These are phyloP conservation scores for Trametes sp. DNA, from an alignment of 1,284 basidiomycete species.

Conservation along the genomic window DNA sequence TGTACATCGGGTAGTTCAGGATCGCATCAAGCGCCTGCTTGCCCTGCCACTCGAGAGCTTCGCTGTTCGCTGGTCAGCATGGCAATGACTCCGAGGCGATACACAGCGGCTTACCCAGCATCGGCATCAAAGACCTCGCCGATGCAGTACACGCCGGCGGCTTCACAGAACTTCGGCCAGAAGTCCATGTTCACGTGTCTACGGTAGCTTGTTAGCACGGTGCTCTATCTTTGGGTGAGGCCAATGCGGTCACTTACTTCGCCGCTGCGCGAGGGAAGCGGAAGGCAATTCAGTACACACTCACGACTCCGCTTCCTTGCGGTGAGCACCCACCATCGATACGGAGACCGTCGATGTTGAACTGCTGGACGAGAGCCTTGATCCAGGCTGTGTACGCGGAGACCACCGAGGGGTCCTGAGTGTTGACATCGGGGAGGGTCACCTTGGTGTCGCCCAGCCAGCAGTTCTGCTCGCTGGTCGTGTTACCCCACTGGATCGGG, in stretches of 20 bases:
- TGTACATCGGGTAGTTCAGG: constrained; percentile 63
- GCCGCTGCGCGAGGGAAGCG: constrained; percentile 32
- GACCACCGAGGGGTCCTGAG: constrained; percentile 66
- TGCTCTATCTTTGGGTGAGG: background rate
- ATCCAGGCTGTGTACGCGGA: constrained; percentile 71
- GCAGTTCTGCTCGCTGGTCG: constrained; percentile 72
- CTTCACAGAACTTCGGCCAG: constrained; percentile 74
- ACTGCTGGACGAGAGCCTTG: constrained; percentile 65
- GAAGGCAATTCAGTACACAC: constrained; percentile 1
- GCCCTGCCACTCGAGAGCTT: constrained; percentile 40
- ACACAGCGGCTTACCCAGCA: constrained; percentile 52
- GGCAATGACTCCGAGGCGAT: background rate
- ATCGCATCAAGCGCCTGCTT: constrained; percentile 54
- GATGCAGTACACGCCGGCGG: constrained; percentile 85
- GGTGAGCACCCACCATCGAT: constrained; percentile 62
- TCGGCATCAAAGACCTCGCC: constrained; percentile 80
- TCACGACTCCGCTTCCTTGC: background rate
- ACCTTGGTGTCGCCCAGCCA: constrained; percentile 79
- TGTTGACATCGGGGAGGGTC: constrained; percentile 79
- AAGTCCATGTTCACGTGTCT: constrained; percentile 74
- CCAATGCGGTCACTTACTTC: constrained; percentile 53
- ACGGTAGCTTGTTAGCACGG: background rate
- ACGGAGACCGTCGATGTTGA: constrained; percentile 75
- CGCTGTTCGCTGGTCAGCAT: constrained; percentile 16
- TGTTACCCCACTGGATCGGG: constrained; percentile 70